Conservation (phyloP, 2,329 filamentous ascomycete species). For the Akanthomyces uredinophilus region DNA sequence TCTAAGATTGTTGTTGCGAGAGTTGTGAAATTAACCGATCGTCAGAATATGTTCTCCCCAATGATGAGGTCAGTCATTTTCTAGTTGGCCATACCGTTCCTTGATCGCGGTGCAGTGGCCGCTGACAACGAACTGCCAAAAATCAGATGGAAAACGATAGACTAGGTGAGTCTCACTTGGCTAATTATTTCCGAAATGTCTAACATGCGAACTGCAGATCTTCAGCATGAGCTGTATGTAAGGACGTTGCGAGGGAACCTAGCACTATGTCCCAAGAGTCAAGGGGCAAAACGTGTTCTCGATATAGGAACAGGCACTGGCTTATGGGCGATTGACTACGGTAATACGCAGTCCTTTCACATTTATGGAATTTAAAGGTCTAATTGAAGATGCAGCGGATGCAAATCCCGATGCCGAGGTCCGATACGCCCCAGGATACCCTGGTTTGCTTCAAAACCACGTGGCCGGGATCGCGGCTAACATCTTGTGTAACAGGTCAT, state of each 20-base stretch:
- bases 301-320: constrained; percentile 48
- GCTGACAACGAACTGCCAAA: no score
- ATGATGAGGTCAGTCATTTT: background rate
- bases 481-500: constrained; percentile 22
- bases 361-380: background rate
- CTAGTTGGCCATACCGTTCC: background rate
- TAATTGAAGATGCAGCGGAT: constrained; percentile 22
- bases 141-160: background rate
- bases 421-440: background rate
- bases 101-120: no score
- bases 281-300: constrained; percentile 25
- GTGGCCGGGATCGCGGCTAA: background rate
- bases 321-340: constrained; percentile 42
- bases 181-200: background rate
- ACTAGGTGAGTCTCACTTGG: background rate
- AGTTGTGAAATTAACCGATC: background rate
- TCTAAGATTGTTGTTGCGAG: no score
- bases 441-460: fast-evolving
- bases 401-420: constrained; percentile 27
- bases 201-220: background rate
- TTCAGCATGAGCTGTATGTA: constrained; percentile 33
- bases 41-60: background rate
- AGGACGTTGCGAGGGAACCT: constrained; percentile 30
- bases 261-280: constrained; percentile 22
- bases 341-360: constrained; percentile 9